Percentiles rank a stretch among this genome's conserved stretches.
Evolutionary conservation across 139 green algal genomes (phyloP).

Genomic region (Closterium sp.): DNA sequence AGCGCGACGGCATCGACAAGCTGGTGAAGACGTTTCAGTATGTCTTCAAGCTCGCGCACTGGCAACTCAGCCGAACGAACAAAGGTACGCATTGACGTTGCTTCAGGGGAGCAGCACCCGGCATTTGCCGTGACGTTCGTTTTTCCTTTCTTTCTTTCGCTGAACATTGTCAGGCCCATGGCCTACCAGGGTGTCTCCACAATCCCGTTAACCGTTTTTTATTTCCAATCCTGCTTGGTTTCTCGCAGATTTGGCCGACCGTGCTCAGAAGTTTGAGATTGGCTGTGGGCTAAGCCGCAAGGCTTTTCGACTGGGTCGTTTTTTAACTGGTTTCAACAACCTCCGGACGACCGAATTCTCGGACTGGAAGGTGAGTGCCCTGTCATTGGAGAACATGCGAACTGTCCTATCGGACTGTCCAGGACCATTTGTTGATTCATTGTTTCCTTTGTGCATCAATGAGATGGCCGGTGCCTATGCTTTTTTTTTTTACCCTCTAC

Average conservation of each 20-base stretch:
- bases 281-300: not conserved
- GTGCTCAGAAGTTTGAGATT: not conserved
- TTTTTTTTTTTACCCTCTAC: too few species aligned
- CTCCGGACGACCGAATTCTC: not conserved
- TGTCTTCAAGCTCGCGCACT: constrained; percentile 38
- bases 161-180: not conserved
- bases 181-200: not conserved
- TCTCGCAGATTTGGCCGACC: not conserved
- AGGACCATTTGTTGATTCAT: too few species aligned
- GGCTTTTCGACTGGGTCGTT: not conserved
- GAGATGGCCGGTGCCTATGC: not conserved
- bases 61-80: not conserved
- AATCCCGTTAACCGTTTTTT: not conserved
- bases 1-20: constrained; percentile 46
- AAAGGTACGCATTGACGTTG: constrained; percentile 1
- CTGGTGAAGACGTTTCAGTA: constrained; percentile 50
- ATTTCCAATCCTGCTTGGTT: not conserved
- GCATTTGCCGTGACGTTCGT: not conserved
- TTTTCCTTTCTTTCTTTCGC: not conserved
- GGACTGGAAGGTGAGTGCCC: not conserved
- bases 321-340: not conserved
- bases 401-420: too few species aligned
- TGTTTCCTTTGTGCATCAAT: not conserved
- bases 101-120: not conserved
- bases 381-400: too few species aligned